Percentiles rank a stretch among this genome's conserved stretches.
Evolutionary conservation across 2,329 filamentous ascomycete genomes (phyloP).

Genomic region (Neoscytalidium dimidiatum): DNA sequence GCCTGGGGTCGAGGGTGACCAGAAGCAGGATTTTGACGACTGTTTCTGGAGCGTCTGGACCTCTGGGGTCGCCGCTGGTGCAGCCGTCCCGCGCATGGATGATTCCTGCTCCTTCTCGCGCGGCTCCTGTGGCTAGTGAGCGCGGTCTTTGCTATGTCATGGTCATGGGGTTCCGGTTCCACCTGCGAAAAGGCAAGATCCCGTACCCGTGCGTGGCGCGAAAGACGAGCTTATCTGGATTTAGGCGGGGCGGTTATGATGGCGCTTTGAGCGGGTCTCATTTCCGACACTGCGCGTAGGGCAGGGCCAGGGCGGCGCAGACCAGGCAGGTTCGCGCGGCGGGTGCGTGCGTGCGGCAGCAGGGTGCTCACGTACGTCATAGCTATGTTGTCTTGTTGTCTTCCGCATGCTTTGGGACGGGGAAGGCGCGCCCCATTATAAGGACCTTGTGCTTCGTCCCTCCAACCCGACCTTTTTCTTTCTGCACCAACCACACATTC

Average conservation of each 20-base stretch:
- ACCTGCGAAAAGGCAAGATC: neutral
- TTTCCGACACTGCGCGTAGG: neutral
- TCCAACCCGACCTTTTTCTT: neutral
- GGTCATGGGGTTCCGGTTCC: neutral
- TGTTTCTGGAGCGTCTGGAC: neutral
- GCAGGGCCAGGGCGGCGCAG: neutral
- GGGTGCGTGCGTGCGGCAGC: neutral
- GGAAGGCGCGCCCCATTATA: neutral
- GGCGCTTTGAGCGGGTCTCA: neutral
- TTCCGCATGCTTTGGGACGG: neutral
- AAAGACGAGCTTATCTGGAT: slow-evolving; percentile 7
- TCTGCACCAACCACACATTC: neutral
- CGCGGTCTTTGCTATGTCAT: neutral
- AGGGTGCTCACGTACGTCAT: neutral
- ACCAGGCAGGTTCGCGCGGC: too few species aligned
- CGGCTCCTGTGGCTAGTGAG: slow-evolving; percentile 10
- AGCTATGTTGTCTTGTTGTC: neutral
- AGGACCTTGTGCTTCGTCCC: neutral
- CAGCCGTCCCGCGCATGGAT: neutral
- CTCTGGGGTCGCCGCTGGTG: neutral
- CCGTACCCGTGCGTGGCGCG: neutral
- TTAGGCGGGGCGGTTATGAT: neutral
- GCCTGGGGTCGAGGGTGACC: neutral
- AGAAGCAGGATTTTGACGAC: slow-evolving; percentile 6
- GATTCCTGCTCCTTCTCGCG: neutral